These are phyloP conservation scores for Periconia macrospinosa DNA, from an alignment of 2,329 filamentous ascomycete species.

Conservation along the genomic window DNA sequence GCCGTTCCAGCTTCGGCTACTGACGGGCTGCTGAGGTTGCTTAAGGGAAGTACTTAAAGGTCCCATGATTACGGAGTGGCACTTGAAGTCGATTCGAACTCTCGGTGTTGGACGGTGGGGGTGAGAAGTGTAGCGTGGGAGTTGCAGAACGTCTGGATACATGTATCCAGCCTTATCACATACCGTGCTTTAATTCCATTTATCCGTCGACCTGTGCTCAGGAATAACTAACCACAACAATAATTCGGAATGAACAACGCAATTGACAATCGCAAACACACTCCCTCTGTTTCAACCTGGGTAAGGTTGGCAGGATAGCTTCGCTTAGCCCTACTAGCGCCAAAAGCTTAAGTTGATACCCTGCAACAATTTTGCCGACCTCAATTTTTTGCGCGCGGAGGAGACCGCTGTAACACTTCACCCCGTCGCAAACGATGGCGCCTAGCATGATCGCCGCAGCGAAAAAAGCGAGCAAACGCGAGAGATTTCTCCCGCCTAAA, in stretches of 20 bases:
- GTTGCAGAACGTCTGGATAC: too few species aligned
- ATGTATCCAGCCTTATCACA: too few species aligned
- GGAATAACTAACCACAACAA: too few species aligned
- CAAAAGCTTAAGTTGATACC: slow-evolving; percentile 23
- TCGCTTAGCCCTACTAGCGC: slow-evolving; percentile 4
- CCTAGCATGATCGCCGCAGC: slow-evolving; percentile 23
- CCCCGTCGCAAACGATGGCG: slow-evolving; percentile 28
- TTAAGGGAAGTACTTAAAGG: not conserved
- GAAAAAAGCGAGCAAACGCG: slow-evolving; percentile 22
- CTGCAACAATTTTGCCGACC: slow-evolving; percentile 36
- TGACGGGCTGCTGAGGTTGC: not conserved
- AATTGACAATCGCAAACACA: too few species aligned
- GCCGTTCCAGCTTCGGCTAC: not conserved
- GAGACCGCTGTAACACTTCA: slow-evolving; percentile 10
- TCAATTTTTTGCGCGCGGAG: slow-evolving; percentile 24
- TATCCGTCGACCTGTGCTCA: too few species aligned
- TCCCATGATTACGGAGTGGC: not conserved
- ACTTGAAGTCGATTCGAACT: too few species aligned
- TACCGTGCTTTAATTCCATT: too few species aligned
- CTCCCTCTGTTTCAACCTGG: too few species aligned
- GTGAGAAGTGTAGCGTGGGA: too few species aligned
- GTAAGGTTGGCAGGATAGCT: not conserved
- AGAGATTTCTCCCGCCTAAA: slow-evolving; percentile 23
- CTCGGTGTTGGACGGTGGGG: too few species aligned
- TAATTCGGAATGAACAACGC: too few species aligned